Evolutionary conservation across 1,284 basidiomycete genomes (phyloP).

Genomic region (Abortiporus biennis): DNA sequence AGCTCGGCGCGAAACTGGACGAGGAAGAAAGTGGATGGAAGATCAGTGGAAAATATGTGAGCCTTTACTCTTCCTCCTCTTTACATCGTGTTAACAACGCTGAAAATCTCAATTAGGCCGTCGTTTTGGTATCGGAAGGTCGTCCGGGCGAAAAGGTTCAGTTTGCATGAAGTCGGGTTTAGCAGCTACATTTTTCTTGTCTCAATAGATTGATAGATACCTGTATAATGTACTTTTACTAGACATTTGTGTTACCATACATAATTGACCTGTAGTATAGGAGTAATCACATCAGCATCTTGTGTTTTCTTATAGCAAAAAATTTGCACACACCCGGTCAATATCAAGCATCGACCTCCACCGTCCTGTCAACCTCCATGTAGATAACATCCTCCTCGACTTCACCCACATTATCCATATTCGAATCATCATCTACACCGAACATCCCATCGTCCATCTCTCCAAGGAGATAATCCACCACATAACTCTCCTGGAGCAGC

Average conservation of each 20-base stretch:
- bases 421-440: conserved; percentile 35
- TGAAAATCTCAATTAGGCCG: conserved; percentile 45
- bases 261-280: too few relatives aligned
- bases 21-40: conserved; percentile 92
- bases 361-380: conserved; percentile 20
- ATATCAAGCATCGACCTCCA: conserved; percentile 17
- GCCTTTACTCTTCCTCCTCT: conserved; percentile 21
- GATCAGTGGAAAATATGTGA: conserved; percentile 92
- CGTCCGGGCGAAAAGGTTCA: conserved; percentile 78
- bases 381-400: conserved; percentile 35
- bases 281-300: too few relatives aligned
- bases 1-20: conserved; percentile 74
- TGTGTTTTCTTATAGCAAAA: too few relatives aligned
- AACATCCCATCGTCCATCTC: conserved; percentile 88
- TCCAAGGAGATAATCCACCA: conserved; percentile 86
- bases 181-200: background rate
- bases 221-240: too few relatives aligned
- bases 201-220: too few relatives aligned
- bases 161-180: conserved; percentile 43
- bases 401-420: too few relatives aligned
- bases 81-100: conserved; percentile 1
- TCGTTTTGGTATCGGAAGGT: conserved; percentile 81
- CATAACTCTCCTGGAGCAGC: conserved; percentile 88
- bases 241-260: too few relatives aligned
- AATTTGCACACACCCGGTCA: background rate